These are phyloP conservation scores for Lachnellula cervina DNA, from an alignment of 2,329 filamentous ascomycete genomes.

Conservation along the genomic window DNA sequence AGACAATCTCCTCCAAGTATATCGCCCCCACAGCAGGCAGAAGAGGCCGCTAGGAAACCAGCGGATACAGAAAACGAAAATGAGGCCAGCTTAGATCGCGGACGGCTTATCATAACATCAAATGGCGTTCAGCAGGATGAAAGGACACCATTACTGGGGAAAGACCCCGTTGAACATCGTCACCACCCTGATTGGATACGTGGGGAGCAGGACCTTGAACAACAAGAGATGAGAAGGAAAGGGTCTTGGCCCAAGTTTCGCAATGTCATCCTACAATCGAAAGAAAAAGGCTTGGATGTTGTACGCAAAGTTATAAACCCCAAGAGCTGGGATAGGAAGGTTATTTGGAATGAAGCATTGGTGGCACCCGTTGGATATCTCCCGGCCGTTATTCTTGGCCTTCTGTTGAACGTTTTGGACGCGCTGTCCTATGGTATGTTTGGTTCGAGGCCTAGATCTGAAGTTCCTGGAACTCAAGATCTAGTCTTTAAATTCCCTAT, in stretches of 20 bases:
- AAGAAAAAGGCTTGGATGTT: conserved; percentile 17
- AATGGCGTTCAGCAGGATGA: conserved; percentile 25
- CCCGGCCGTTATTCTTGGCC: conserved; percentile 81
- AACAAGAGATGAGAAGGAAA: conserved; percentile 16
- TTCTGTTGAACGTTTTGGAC: conserved; percentile 89
- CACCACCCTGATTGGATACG: conserved; percentile 28
- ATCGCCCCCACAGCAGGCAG: conserved; percentile 14
- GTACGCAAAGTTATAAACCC: conserved; percentile 47
- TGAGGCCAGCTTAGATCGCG: conserved; percentile 8
- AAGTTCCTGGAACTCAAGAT: neutral
- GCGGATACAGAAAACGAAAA: conserved; percentile 5
- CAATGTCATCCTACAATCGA: conserved; percentile 20
- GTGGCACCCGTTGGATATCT: conserved; percentile 66
- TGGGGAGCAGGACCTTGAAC: conserved; percentile 30
- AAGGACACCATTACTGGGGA: conserved; percentile 28
- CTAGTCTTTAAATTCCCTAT: no score
- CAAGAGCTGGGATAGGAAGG: conserved; percentile 65
- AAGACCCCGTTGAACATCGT: conserved; percentile 9
- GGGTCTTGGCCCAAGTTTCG: conserved; percentile 28
- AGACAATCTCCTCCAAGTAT: conserved; percentile 33
- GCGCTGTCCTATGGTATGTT: conserved; percentile 80
- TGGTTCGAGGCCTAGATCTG: neutral
- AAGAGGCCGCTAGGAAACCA: conserved; percentile 4
- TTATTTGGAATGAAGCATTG: conserved; percentile 60
- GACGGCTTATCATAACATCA: conserved; percentile 20